Evolutionary conservation across 108 stramenopile species (phyloP).

Genomic region (Skeletonema grethae): DNA sequence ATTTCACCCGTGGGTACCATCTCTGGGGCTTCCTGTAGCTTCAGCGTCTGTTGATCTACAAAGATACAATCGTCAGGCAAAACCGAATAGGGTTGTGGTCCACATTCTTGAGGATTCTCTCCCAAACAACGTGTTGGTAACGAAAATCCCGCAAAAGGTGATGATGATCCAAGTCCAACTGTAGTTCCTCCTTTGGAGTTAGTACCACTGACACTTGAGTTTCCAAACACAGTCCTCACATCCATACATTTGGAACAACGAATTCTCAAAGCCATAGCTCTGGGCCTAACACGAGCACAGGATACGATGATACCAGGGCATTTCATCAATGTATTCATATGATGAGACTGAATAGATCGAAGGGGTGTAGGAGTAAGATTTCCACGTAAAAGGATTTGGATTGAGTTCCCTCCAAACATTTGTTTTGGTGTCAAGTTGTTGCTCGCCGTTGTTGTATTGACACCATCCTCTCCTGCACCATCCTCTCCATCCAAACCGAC

Average conservation of each 20-base stretch:
- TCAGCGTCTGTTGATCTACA: slow-evolving; percentile 96
- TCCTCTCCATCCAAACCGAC: slow-evolving; percentile 21
- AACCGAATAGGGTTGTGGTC: slow-evolving; percentile 85
- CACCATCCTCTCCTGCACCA: slow-evolving; percentile 20
- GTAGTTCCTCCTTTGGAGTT: not conserved
- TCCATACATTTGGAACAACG: slow-evolving; percentile 88
- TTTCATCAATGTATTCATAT: slow-evolving; percentile 91
- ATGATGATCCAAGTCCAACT: slow-evolving; percentile 10
- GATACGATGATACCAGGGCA: slow-evolving; percentile 97
- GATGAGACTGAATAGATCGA: slow-evolving; percentile 89
- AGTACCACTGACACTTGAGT: slow-evolving; percentile 28
- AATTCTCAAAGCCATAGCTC: slow-evolving; percentile 82
- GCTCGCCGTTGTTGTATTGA: not conserved
- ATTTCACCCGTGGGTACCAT: slow-evolving; percentile 94
- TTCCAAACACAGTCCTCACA: slow-evolving; percentile 56
- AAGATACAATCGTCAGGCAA: slow-evolving; percentile 91
- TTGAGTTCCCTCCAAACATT: slow-evolving; percentile 43
- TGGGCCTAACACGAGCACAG: slow-evolving; percentile 78
- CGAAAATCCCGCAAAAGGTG: slow-evolving; percentile 39
- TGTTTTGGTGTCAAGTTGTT: slow-evolving; percentile 31
- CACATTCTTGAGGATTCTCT: slow-evolving; percentile 72
- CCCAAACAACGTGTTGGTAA: slow-evolving; percentile 45
- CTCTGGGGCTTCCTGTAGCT: slow-evolving; percentile 96
- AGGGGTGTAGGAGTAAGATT: slow-evolving; percentile 81
- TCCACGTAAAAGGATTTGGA: slow-evolving; percentile 80